phyloP scores from a whole-genome alignment of 2,329 filamentous ascomycete genomes.

The Clarireedia hainanense region DNA sequence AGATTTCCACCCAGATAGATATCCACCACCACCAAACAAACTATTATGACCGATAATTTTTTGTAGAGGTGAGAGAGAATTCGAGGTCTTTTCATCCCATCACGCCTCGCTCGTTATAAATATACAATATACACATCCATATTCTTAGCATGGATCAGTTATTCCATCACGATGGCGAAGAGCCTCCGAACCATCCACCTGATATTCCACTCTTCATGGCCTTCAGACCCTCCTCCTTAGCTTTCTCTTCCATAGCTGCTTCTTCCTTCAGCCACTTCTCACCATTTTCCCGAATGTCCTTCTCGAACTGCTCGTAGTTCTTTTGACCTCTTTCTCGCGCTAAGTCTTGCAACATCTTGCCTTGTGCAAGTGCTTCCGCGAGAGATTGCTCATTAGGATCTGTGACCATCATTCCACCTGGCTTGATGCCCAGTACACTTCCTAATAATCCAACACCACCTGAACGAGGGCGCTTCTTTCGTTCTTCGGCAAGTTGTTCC shows the following conservation, averaged over 20 bases:
- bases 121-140: neutral
- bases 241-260: constrained; percentile 78
- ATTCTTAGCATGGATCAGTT: neutral
- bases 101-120: neutral
- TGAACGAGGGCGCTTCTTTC: constrained; percentile 48
- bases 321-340: constrained; percentile 85
- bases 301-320: constrained; percentile 83
- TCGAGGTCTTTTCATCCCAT: neutral
- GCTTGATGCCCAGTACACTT: constrained; percentile 70
- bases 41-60: neutral
- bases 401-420: constrained; percentile 49
- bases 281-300: constrained; percentile 86
- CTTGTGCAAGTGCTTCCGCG: constrained; percentile 73
- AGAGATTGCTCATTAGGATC: constrained; percentile 54
- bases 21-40: neutral
- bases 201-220: constrained; percentile 78
- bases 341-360: constrained; percentile 95
- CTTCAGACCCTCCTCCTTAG: constrained; percentile 83
- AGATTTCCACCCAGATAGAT: neutral
- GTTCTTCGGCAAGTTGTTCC: constrained; percentile 63
- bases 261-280: constrained; percentile 96
- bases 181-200: constrained; percentile 39
- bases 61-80: neutral
- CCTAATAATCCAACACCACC: constrained; percentile 63
- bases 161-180: neutral